Evolutionary conservation across 768 basidiomycete genomes (phyloP), one percentile per base, ranked within the genome.

Genomic region (Scleroderma citrinum): DNA sequence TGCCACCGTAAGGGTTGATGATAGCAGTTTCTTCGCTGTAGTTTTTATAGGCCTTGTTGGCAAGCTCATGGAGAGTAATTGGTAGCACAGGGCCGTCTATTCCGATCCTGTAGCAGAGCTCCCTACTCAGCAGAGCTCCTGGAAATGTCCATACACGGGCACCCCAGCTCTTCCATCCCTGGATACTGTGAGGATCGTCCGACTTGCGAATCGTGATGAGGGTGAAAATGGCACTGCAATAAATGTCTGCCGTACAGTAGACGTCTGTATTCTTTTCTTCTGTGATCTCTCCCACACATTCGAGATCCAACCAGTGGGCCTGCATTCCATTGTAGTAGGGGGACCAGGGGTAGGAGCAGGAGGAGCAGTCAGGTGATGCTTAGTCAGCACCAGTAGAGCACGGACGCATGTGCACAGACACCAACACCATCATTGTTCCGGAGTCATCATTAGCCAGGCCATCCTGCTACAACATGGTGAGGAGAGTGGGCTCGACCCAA

Each of bases 271-370:
- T 57, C 37, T 51, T 57, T 24, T 58, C 56, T n/a, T 50, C 47
- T 7, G 40, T 24, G 10, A 43, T 47, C 26, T 56, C 21, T 7
- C 54, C 54, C 29, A 56, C 5, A 19, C 57, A 59, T 24, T 59
- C 58, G 46, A 56, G 12, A 34, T 59, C 58, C 20, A 51, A 44
- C 58, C 58, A 59, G 42, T 59, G 59, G 5, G 58, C 58, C 6
- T 51, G 2, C 21, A 46, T 44, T 6, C 35, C 37, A n/a, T n/a
- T n/a, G n/a, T n/a, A n/a, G n/a, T n/a, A n/a, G n/a, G n/a, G n/a
- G n/a, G n/a, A n/a, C n/a, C n/a, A n/a, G n/a, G n/a, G n/a, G n/a
- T n/a, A n/a, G n/a, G n/a, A n/a, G n/a, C n/a, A n/a, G n/a, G n/a
- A n/a, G n/a, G n/a, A n/a, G n/a, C n/a, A n/a, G n/a, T n/a, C n/a